Conservation (phyloP, 2,329 filamentous ascomycete genomes). For the Trichoderma koningii region DNA sequence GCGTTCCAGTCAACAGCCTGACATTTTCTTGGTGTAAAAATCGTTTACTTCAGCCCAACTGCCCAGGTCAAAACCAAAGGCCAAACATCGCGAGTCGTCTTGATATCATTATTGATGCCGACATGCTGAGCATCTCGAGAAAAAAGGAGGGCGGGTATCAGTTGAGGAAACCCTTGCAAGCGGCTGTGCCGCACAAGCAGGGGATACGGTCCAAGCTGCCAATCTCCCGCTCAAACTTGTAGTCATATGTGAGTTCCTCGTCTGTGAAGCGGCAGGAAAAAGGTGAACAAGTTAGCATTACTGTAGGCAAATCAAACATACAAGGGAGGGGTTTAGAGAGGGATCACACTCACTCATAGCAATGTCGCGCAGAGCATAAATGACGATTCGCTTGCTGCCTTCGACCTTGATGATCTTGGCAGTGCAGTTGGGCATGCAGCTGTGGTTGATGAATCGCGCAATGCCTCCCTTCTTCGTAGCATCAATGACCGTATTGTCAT, state of each 20-base stretch:
- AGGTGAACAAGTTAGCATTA: conserved; percentile 32
- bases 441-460: conserved; percentile 97
- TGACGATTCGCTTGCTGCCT: conserved; percentile 96
- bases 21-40: neutral
- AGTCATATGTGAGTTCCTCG: conserved; percentile 98
- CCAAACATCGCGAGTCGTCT: neutral
- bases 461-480: conserved; percentile 98
- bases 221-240: conserved; percentile 98
- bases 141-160: conserved; percentile 49
- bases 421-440: conserved; percentile 96
- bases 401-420: conserved; percentile 99
- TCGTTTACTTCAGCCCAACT: neutral
- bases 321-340: neutral
- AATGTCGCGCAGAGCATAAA: conserved; percentile 96
- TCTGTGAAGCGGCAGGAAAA: conserved; percentile 55
- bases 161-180: conserved; percentile 99
- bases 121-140: neutral
- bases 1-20: conserved; percentile 10
- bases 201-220: conserved; percentile 94
- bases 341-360: conserved; percentile 73
- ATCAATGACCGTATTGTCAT: conserved; percentile 96
- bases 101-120: conserved; percentile 1
- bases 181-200: conserved; percentile 92
- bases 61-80: neutral
- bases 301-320: conserved; percentile 18